A percentile compares a stretch with the other conserved stretches of the same genome.
Conservation (phyloP, 768 basidiomycete species). For the Lactarius quietus region DNA sequence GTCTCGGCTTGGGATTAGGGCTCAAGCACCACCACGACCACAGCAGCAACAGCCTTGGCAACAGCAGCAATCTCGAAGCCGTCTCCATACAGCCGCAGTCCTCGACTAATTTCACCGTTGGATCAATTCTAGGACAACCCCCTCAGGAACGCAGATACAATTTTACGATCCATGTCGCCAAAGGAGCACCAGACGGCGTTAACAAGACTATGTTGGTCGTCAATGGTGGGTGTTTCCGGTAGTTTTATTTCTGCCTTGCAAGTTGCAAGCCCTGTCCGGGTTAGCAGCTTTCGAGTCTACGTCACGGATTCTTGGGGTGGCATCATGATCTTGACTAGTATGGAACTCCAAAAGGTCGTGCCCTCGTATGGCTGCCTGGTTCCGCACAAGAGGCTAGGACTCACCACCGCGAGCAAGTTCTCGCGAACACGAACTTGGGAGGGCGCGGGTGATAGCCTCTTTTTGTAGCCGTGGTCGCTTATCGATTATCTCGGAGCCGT, state of each 20-base stretch:
- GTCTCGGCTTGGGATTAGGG: conserved; percentile 30
- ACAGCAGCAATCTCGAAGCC: background rate
- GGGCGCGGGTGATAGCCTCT: no score
- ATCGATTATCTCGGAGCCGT: background rate
- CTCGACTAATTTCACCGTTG: conserved; percentile 22
- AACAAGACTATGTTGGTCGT: conserved; percentile 45
- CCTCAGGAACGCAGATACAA: conserved; percentile 43
- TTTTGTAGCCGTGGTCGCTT: no score
- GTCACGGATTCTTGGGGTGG: background rate
- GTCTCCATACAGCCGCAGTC: conserved; percentile 5
- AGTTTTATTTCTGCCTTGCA: background rate
- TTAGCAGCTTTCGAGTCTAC: background rate
- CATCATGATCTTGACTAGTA: background rate
- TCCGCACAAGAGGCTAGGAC: background rate
- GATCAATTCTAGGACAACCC: conserved; percentile 22
- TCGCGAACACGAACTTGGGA: background rate
- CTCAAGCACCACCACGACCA: conserved; percentile 16
- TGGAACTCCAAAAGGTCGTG: no score
- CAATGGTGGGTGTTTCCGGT: conserved; percentile 34
- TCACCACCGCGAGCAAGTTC: background rate
- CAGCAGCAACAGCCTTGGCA: no score
- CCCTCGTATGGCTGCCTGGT: background rate
- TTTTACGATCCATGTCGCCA: conserved; percentile 39
- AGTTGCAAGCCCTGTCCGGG: background rate
- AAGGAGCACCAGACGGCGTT: conserved; percentile 42